These are phyloP conservation scores for Penicillium psychrofluorescens DNA, from an alignment of 495 filamentous ascomycete genomes.

Conservation along the genomic window DNA sequence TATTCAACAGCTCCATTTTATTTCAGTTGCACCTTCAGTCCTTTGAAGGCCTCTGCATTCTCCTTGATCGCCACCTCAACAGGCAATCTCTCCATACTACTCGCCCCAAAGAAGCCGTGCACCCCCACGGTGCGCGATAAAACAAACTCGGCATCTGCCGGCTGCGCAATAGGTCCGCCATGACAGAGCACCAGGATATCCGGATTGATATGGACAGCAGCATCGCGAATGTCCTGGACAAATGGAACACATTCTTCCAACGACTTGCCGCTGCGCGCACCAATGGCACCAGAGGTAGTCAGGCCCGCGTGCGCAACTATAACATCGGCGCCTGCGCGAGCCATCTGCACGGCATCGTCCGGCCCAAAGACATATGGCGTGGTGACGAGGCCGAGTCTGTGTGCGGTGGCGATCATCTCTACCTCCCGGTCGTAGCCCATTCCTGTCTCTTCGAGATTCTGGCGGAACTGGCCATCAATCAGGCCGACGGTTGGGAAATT, in stretches of 20 bases:
- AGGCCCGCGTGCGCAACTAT: conserved; percentile 64
- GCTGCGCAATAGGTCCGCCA: conserved; percentile 58
- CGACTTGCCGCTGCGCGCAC: conserved; percentile 50
- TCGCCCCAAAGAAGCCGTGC: conserved; percentile 66
- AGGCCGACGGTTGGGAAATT: conserved; percentile 70
- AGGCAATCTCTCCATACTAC: conserved; percentile 63
- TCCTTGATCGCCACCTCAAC: conserved; percentile 60
- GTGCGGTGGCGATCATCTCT: conserved; percentile 52
- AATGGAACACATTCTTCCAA: conserved; percentile 53
- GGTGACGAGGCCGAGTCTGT: conserved; percentile 51
- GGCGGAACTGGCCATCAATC: conserved; percentile 59
- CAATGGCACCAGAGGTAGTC: conserved; percentile 58
- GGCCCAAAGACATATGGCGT: conserved; percentile 63
- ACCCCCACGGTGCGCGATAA: conserved; percentile 50
- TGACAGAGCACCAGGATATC: conserved; percentile 64
- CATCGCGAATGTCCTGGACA: conserved; percentile 58
- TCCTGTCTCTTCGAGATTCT: conserved; percentile 61
- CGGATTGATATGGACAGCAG: conserved; percentile 40
- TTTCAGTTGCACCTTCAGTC: conserved; percentile 19
- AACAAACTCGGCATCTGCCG: conserved; percentile 56
- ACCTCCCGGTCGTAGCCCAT: conserved; percentile 62
- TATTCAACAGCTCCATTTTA: not conserved
- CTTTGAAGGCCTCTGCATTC: conserved; percentile 55
- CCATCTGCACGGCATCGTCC: conserved; percentile 53
- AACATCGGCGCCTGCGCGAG: conserved; percentile 56